phyloP scores from a whole-genome alignment of 805 yeast genomes.

The Cephaloascus fragrans region DNA sequence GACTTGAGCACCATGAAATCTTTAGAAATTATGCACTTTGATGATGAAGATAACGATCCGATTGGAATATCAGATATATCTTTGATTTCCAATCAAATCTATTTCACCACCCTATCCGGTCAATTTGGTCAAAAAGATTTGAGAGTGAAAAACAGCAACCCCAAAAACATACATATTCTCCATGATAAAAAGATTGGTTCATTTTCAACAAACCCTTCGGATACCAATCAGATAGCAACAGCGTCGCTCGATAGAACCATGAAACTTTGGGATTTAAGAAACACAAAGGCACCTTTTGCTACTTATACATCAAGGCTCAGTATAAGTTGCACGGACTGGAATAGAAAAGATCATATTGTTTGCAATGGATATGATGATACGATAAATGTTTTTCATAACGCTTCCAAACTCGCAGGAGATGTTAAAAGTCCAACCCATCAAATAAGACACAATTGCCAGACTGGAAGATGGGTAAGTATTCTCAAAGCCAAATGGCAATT shows the following conservation, averaged over 20 bases:
- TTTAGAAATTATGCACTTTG: slow-evolving; percentile 48
- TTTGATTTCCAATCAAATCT: slow-evolving; percentile 47
- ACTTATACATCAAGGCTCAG: slow-evolving; percentile 68
- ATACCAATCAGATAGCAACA: slow-evolving; percentile 61
- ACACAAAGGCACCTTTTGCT: slow-evolving; percentile 42
- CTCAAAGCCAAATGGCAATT: slow-evolving; percentile 82
- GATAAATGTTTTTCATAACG: slow-evolving; percentile 61
- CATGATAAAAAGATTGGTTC: slow-evolving; percentile 93
- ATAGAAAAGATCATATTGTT: slow-evolving; percentile 55
- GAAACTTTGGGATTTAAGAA: slow-evolving; percentile 81
- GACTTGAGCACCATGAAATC: slow-evolving; percentile 57
- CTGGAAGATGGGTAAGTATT: slow-evolving; percentile 95
- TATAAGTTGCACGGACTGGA: slow-evolving; percentile 82
- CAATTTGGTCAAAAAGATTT: slow-evolving; percentile 68
- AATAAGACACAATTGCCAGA: slow-evolving; percentile 85
- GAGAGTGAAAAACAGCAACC: slow-evolving; percentile 33
- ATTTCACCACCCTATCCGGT: slow-evolving; percentile 73
- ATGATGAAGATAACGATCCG: slow-evolving; percentile 27
- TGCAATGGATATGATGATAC: slow-evolving; percentile 93
- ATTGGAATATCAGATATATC: slow-evolving; percentile 71
- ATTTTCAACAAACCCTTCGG: slow-evolving; percentile 66
- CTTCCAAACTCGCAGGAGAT: slow-evolving; percentile 25
- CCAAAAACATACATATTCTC: too few relatives aligned
- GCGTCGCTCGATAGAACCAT: slow-evolving; percentile 84
- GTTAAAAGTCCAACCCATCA: slow-evolving; percentile 39